A percentile compares a stretch with the other conserved stretches of the same genome.
phyloP scores from a whole-genome alignment of 2,329 filamentous ascomycete genomes.

The Stachybotrys elegans region DNA sequence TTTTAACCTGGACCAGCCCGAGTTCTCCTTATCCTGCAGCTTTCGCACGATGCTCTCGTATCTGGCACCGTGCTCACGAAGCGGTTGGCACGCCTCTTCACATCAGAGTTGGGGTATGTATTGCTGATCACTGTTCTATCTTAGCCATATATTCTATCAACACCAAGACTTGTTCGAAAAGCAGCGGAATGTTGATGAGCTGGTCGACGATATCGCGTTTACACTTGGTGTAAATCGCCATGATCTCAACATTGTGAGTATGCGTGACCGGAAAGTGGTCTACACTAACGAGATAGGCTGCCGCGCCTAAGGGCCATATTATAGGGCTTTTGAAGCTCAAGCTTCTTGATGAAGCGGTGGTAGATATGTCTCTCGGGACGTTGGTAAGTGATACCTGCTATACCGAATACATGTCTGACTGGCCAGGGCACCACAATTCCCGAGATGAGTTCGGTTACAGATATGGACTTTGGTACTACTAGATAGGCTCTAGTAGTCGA shows the following conservation, averaged over 20 bases:
- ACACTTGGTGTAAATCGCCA: slow-evolving; percentile 61
- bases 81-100: slow-evolving; percentile 39
- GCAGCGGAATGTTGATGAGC: slow-evolving; percentile 63
- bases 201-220: slow-evolving; percentile 69
- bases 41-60: slow-evolving; percentile 54
- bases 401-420: background rate
- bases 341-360: slow-evolving; percentile 36
- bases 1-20: slow-evolving; percentile 35
- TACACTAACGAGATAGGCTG: slow-evolving; percentile 45
- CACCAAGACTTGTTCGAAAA: slow-evolving; percentile 66
- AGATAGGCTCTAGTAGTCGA: slow-evolving; percentile 71
- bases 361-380: slow-evolving; percentile 25
- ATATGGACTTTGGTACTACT: slow-evolving; percentile 41
- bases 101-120: too few relatives aligned
- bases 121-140: too few relatives aligned
- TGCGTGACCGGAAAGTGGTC: too few relatives aligned
- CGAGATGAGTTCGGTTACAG: slow-evolving; percentile 39
- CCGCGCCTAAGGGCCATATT: slow-evolving; percentile 68
- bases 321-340: slow-evolving; percentile 50
- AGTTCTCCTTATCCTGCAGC: slow-evolving; percentile 52
- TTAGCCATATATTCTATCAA: slow-evolving; percentile 75
- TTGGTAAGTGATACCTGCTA: slow-evolving; percentile 14
- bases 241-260: slow-evolving; percentile 63
- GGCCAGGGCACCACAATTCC: slow-evolving; percentile 59
- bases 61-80: slow-evolving; percentile 55